Percentiles rank a stretch among this genome's conserved stretches.
phyloP scores from a whole-genome alignment of 148 eudicot species.

The Vaccinium macrocarpon region DNA sequence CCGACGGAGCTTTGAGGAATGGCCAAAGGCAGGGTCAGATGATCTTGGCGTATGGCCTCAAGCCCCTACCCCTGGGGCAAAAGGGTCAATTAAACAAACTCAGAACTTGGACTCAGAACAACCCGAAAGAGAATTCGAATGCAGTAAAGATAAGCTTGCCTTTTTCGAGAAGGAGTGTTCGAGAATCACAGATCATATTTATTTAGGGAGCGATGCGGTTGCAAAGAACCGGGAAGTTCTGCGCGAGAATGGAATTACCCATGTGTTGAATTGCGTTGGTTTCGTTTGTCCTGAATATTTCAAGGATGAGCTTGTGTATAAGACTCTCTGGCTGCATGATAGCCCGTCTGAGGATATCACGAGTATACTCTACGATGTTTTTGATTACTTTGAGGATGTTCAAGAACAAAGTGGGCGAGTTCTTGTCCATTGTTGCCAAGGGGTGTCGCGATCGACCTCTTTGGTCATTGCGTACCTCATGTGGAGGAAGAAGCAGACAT shows the following conservation, averaged over 20 bases:
- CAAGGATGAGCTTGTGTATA: slow-evolving; percentile 75
- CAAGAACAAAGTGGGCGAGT: slow-evolving; percentile 80
- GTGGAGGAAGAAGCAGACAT: slow-evolving; percentile 87
- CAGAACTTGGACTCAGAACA: slow-evolving; percentile 13
- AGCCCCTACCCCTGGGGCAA: slow-evolving; percentile 70
- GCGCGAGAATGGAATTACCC: slow-evolving; percentile 68
- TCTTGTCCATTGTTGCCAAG: slow-evolving; percentile 90
- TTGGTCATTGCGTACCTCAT: slow-evolving; percentile 89
- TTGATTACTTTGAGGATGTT: slow-evolving; percentile 96
- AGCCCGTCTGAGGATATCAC: slow-evolving; percentile 95
- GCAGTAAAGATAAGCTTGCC: slow-evolving; percentile 70
- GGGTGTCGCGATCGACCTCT: slow-evolving; percentile 89
- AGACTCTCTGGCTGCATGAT: slow-evolving; percentile 93
- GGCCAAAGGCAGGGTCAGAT: slow-evolving; percentile 95
- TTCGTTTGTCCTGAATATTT: slow-evolving; percentile 91
- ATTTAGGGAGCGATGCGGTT: slow-evolving; percentile 81
- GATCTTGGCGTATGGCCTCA: slow-evolving; percentile 93
- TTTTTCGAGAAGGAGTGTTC: slow-evolving; percentile 91
- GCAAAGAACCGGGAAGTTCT: slow-evolving; percentile 76
- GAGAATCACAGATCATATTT: slow-evolving; percentile 73
- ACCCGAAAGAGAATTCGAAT: slow-evolving; percentile 51
- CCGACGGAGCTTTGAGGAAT: slow-evolving; percentile 60
- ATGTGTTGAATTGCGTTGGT: slow-evolving; percentile 95
- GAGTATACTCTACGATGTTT: slow-evolving; percentile 86
- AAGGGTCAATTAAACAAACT: slow-evolving; percentile 30